phyloP scores from a whole-genome alignment of 352 stramenopile species.

The Globisporangium nagaii region DNA sequence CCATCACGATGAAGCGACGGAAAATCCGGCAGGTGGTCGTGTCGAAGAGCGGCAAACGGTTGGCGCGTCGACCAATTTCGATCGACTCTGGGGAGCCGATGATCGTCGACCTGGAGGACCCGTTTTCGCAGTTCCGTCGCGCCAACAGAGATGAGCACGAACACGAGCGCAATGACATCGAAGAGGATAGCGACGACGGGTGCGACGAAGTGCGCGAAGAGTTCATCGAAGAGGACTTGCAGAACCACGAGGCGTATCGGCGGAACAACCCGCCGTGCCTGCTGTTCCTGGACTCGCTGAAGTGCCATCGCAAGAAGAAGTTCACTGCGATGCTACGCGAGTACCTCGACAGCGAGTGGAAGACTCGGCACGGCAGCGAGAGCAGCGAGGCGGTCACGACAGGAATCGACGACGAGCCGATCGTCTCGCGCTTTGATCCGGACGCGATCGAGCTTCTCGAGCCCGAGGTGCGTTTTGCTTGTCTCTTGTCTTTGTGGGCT shows the following conservation, averaged over 20 bases:
- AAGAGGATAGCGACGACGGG: neutral
- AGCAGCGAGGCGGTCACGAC: neutral
- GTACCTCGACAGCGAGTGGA: slow-evolving; percentile 87
- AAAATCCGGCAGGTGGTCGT: slow-evolving; percentile 1
- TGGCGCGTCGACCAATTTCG: slow-evolving; percentile 4
- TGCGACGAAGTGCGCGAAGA: slow-evolving; percentile 12
- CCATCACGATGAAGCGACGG: slow-evolving; percentile 48
- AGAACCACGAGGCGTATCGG: slow-evolving; percentile 27
- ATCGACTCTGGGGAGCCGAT: slow-evolving; percentile 3
- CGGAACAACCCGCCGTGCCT: slow-evolving; percentile 63
- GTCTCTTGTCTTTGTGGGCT: too few species aligned
- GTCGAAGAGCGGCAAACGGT: slow-evolving; percentile 12
- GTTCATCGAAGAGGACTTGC: slow-evolving; percentile 43
- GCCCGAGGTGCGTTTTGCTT: slow-evolving; percentile 58
- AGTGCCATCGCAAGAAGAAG: slow-evolving; percentile 90
- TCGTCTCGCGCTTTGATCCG: slow-evolving; percentile 39
- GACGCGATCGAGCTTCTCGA: slow-evolving; percentile 56
- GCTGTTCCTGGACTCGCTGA: slow-evolving; percentile 94
- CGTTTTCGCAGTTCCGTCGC: slow-evolving; percentile 13
- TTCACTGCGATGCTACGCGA: slow-evolving; percentile 75
- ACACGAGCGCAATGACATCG: neutral
- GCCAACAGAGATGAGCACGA: neutral
- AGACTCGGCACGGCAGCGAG: slow-evolving; percentile 10
- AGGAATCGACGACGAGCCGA: slow-evolving; percentile 10
- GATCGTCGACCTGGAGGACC: slow-evolving; percentile 30